Evolutionary conservation across 371 early-diverging fungal genomes (phyloP), one percentile per base, ranked within the genome.

Genomic region (Mucor racemosus): DNA sequence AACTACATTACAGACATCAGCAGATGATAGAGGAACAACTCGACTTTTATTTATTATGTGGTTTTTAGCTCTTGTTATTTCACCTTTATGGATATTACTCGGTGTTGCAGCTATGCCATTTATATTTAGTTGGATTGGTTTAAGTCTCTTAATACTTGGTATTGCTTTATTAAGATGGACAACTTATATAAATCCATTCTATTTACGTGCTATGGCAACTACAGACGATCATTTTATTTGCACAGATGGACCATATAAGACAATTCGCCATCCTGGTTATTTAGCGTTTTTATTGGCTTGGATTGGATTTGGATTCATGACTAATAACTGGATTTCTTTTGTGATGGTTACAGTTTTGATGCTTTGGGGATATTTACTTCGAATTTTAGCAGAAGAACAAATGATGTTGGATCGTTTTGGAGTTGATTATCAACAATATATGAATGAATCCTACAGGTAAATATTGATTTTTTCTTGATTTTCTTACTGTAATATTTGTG

Each of bases 401-500:
- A 73, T 81, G 75, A 78, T 81, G 75, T 61, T 81, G 44, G 76
- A 75, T 17, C 65, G 73, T 41, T 78, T 81, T 68, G 77, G 78
- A 41, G 74, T 76, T 1, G 81, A 78, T 54, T 81, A 81, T 67
- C 81, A 81, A 39, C 78, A 78, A 44, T 81, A 81, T 57, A 69
- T 74, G 48, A 60, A 73, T 26, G 81, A 81, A 60, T 63, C 81
- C 7, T 72, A 68, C 39, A 71, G 77, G 77, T 76, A 72, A 66
- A 26, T 1, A 50, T 6, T 4, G 4, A 10, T 4, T 21, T 7
- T n/a, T 19, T 21, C 26, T 17, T 50, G 11, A 50, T 50, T 50
- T 3, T 26, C 26, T 26, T 26, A 26, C 50, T 21, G 50, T 21
- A n/a, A 17, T 50, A 19, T 50, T 50, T 21, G 26, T 26, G 8